phyloP scores from a whole-genome alignment of 768 basidiomycete species.

The Rhodocollybia butyracea region DNA sequence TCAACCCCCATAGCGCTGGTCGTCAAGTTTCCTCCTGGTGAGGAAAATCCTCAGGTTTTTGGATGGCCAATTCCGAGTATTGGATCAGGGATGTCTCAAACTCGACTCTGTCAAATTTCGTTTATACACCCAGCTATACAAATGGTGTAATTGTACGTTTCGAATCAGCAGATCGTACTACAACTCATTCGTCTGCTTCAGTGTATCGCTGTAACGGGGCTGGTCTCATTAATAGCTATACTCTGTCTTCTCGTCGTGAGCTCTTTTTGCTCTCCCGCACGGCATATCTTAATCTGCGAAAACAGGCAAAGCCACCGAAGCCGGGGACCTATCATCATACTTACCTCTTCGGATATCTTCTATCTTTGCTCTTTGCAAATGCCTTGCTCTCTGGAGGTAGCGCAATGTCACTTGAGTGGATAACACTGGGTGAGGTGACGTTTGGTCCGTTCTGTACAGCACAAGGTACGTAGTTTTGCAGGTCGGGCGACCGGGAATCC shows the following conservation, averaged over 20 bases:
- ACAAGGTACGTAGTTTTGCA: too few species aligned
- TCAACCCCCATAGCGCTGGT: too few species aligned
- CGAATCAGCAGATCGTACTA: neutral
- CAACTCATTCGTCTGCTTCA: neutral
- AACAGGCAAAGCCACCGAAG: constrained; percentile 8
- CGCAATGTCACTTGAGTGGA: constrained; percentile 18
- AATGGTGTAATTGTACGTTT: constrained; percentile 5
- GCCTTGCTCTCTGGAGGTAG: constrained; percentile 15
- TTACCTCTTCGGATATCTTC: constrained; percentile 18
- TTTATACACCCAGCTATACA: too few species aligned
- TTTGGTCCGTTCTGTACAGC: constrained; percentile 12
- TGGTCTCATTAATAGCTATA: constrained; percentile 14
- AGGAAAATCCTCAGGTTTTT: too few species aligned
- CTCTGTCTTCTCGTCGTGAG: constrained; percentile 13
- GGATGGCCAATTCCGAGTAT: too few species aligned
- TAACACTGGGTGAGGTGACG: constrained; percentile 1
- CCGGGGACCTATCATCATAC: constrained; percentile 8
- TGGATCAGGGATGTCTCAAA: too few species aligned
- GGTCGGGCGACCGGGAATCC: neutral
- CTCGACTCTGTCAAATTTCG: too few species aligned
- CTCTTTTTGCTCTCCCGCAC: neutral
- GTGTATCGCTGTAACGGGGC: constrained; percentile 13
- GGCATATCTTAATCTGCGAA: neutral
- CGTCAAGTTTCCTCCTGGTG: too few species aligned
- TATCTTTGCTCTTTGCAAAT: constrained; percentile 18